Evolutionary conservation across 2,329 filamentous ascomycete genomes (phyloP).

Genomic region (Colletotrichum euphorbiae): DNA sequence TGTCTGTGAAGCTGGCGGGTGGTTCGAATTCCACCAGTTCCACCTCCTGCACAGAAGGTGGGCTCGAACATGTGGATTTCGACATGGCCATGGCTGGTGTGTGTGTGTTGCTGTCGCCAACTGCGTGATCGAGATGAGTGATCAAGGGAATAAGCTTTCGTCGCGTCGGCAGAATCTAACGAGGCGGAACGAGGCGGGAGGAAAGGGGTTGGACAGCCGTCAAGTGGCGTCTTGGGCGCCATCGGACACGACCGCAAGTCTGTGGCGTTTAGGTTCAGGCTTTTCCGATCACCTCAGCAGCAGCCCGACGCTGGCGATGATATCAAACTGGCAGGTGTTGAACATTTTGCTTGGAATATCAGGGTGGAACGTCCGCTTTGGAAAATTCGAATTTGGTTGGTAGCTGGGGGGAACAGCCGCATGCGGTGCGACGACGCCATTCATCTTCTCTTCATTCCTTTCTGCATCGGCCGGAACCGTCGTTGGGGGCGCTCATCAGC

Average conservation of each 20-base stretch:
- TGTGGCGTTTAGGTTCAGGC: neutral
- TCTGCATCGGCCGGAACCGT: neutral
- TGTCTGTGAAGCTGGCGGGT: conserved; percentile 8
- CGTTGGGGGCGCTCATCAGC: neutral
- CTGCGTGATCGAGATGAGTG: neutral
- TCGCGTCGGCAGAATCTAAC: neutral
- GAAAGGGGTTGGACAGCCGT: neutral
- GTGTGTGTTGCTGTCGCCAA: neutral
- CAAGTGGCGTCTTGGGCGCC: neutral
- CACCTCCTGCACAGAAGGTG: neutral
- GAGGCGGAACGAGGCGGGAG: neutral
- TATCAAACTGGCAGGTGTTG: neutral
- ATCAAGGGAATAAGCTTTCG: neutral
- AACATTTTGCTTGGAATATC: neutral
- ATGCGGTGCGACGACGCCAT: neutral
- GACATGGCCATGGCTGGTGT: neutral
- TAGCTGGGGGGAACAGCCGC: neutral
- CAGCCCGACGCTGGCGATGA: no score
- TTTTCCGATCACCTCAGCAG: neutral
- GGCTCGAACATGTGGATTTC: neutral
- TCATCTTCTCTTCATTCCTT: neutral
- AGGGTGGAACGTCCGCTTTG: neutral
- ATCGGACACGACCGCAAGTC: neutral
- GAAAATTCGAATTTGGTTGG: neutral
- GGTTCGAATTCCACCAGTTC: neutral